Conservation (phyloP, 805 yeast genomes). For the Monosporozyma solicola region DNA sequence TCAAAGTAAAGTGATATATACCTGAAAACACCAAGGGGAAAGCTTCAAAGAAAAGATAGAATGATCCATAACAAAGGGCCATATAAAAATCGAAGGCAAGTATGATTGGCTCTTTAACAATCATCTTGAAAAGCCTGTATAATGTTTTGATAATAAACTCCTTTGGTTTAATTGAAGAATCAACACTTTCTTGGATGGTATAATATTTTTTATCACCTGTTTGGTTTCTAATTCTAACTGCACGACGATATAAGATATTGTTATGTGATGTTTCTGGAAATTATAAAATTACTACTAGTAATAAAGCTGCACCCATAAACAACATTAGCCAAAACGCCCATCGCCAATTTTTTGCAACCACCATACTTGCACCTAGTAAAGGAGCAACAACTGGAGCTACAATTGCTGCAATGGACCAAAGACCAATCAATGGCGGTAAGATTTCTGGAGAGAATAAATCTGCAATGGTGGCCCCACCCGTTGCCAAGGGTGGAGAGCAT, state of each 20-base stretch:
- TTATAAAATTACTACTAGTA: slow-evolving; percentile 31
- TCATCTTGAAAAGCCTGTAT: slow-evolving; percentile 43
- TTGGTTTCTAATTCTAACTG: slow-evolving; percentile 14
- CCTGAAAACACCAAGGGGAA: slow-evolving; percentile 47
- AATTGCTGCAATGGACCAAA: slow-evolving; percentile 47
- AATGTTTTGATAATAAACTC: slow-evolving; percentile 27
- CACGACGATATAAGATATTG: slow-evolving; percentile 40
- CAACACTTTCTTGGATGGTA: slow-evolving; percentile 34
- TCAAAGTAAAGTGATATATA: slow-evolving; percentile 28
- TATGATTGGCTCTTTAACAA: slow-evolving; percentile 49
- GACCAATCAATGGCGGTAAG: slow-evolving; percentile 39
- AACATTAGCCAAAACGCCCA: slow-evolving; percentile 46
- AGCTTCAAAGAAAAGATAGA: slow-evolving; percentile 53
- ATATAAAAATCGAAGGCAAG: slow-evolving; percentile 43
- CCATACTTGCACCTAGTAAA: slow-evolving; percentile 44
- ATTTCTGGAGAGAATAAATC: slow-evolving; percentile 35
- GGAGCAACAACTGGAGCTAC: slow-evolving; percentile 52
- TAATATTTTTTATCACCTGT: slow-evolving; percentile 36
- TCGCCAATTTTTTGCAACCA: slow-evolving; percentile 42
- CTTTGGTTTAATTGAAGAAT: slow-evolving; percentile 15
- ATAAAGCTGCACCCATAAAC: slow-evolving; percentile 33
- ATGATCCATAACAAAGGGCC: slow-evolving; percentile 43
- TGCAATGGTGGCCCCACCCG: no score
- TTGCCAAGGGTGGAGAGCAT: no score
- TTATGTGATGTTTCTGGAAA: slow-evolving; percentile 43